A percentile compares a stretch with the other conserved stretches of the same genome.
Evolutionary conservation across 352 stramenopile genomes (phyloP).

Genomic region (Phytopythium boreale): DNA sequence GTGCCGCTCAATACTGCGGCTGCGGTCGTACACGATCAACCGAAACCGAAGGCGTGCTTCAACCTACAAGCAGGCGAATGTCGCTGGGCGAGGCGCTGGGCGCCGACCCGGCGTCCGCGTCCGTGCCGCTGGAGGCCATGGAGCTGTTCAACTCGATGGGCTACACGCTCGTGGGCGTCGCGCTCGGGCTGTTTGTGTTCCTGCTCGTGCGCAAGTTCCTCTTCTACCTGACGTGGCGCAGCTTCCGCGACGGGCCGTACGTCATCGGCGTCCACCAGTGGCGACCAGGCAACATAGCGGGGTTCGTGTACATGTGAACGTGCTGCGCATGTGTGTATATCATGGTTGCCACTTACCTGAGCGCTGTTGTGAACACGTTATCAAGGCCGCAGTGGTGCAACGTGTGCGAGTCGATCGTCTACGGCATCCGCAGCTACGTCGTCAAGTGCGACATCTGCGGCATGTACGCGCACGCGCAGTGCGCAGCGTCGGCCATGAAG

Average conservation of each 20-base stretch:
- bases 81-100: constrained; percentile 23
- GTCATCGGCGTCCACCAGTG: constrained; percentile 71
- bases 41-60: not conserved
- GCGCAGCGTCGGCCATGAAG: constrained; percentile 50
- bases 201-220: constrained; percentile 65
- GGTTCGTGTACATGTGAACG: constrained; percentile 21
- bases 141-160: constrained; percentile 57
- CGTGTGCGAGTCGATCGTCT: constrained; percentile 73
- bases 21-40: not conserved
- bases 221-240: constrained; percentile 80
- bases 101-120: constrained; percentile 43
- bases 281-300: constrained; percentile 68
- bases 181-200: constrained; percentile 44
- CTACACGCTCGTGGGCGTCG: constrained; percentile 49
- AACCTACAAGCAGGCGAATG: not conserved
- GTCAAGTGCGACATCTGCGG: constrained; percentile 84
- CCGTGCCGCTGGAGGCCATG: constrained; percentile 45
- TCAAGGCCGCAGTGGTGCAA: constrained; percentile 79
- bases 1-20: not conserved
- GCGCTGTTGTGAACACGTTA: too few relatives aligned
- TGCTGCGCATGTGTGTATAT: not conserved
- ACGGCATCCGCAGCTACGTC: constrained; percentile 84
- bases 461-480: constrained; percentile 80
- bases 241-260: constrained; percentile 76
- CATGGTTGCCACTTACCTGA: too few relatives aligned